These are phyloP conservation scores for Clavaria fumosa DNA, from an alignment of 768 basidiomycete genomes.

Conservation along the genomic window DNA sequence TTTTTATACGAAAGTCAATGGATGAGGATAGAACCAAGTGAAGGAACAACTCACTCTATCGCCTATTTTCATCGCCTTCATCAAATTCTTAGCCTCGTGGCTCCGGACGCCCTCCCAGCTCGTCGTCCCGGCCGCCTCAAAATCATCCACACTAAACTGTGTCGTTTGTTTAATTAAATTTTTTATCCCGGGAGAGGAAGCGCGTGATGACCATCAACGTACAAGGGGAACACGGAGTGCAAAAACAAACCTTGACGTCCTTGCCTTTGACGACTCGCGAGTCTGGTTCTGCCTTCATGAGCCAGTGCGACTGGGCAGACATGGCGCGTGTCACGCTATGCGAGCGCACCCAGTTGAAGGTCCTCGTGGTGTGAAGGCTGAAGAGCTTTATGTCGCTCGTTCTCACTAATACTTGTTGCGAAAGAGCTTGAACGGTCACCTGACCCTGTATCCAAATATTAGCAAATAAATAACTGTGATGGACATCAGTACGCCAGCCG, in stretches of 20 bases:
- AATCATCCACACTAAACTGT: conserved; percentile 83
- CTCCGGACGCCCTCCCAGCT: conserved; percentile 85
- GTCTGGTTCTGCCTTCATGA: conserved; percentile 80
- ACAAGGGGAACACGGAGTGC: not conserved
- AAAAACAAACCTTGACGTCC: conserved; percentile 53
- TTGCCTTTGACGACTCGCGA: conserved; percentile 73
- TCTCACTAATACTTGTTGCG: too few relatives aligned
- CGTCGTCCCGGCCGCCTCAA: conserved; percentile 52
- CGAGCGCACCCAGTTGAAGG: too few relatives aligned
- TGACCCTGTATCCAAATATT: too few relatives aligned
- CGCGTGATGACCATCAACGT: not conserved
- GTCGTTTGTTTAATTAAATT: too few relatives aligned
- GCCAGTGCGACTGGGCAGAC: too few relatives aligned
- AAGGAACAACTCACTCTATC: conserved; percentile 41
- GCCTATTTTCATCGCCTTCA: conserved; percentile 65
- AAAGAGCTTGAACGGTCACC: too few relatives aligned
- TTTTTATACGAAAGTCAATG: not conserved
- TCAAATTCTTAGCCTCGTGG: conserved; percentile 67
- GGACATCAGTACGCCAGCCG: too few relatives aligned
- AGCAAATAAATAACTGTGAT: too few relatives aligned
- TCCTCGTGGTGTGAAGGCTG: too few relatives aligned
- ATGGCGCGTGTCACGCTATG: too few relatives aligned
- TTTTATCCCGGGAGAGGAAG: too few relatives aligned
- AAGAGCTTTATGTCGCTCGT: too few relatives aligned
- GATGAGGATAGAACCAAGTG: not conserved